Percentiles rank a stretch among this genome's conserved stretches.
Evolutionary conservation across 768 basidiomycete genomes (phyloP).

Genomic region (Lactarius vividus): DNA sequence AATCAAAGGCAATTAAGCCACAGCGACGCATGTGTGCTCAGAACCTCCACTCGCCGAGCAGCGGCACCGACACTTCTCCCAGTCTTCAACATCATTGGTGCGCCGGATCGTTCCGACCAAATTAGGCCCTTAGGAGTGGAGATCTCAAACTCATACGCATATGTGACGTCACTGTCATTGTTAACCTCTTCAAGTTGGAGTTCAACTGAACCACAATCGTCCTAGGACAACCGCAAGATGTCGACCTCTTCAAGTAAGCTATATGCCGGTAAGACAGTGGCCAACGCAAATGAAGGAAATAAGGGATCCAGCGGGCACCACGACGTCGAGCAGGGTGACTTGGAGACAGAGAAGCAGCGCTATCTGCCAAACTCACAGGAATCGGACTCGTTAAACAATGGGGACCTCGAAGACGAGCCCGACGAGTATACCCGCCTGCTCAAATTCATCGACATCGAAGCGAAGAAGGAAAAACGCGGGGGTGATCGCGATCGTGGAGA

Average conservation of each 20-base stretch:
- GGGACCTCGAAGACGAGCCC: slow-evolving; percentile 13
- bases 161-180: slow-evolving; percentile 1
- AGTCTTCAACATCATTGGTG: too few relatives aligned
- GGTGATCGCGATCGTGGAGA: slow-evolving; percentile 3
- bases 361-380: slow-evolving; percentile 5
- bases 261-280: neutral
- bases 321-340: slow-evolving; percentile 23
- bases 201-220: neutral
- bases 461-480: slow-evolving; percentile 20
- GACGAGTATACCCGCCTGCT: slow-evolving; percentile 28
- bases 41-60: too few relatives aligned
- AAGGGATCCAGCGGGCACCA: neutral
- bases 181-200: neutral
- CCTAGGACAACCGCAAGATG: slow-evolving; percentile 4
- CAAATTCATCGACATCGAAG: slow-evolving; percentile 28
- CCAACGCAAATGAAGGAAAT: neutral
- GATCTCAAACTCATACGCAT: neutral
- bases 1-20: neutral
- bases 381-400: neutral
- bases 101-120: neutral
- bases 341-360: slow-evolving; percentile 18
- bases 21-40: neutral
- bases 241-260: slow-evolving; percentile 9
- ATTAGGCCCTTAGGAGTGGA: neutral
- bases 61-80: too few relatives aligned